Evolutionary conservation across 2,329 filamentous ascomycete species (phyloP), one percentile per base, ranked within the genome.

Genomic region (Phaeosphaeria sp.): DNA sequence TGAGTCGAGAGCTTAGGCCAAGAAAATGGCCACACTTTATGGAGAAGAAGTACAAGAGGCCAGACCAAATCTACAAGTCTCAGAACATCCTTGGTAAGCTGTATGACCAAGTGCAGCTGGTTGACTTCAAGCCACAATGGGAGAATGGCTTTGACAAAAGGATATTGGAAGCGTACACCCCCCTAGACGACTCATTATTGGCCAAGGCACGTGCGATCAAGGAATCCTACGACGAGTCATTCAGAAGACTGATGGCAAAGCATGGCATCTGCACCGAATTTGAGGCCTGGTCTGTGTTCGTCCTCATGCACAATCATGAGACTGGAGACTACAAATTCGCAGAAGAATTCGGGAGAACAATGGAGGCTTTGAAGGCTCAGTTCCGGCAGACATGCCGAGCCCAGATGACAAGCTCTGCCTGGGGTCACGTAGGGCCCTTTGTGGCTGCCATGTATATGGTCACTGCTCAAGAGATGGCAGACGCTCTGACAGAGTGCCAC

Each of bases 231-330:
- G 95, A 99, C 69, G 83, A 84, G 17, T 85, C 87, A 0, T 84
- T 98, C 68, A 86, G 86, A 13, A 86, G 93, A 0, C 83, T 97
- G 54, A 93, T 98, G 87, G 89, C 88, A 1, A 93, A 97, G 68
- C 87, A 93, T 65, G 90, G 90, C 44, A 90, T 98, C 55, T 79
- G 81, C 18, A 96, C 91, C 0, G 95, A 99, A 69, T 97, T 97
- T 64, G 95, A 99, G 76, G 86, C 96, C 11, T 97, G 90, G 88
- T 90, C 92, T 0, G 89, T 91, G 0, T 98, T 97, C 74, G 87
- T 93, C 2, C 82, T 98, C 56, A 84, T 85, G 1, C 91, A 90
- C 70, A 90, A 91, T 8, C 84, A 87, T 0, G 84, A 91, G 24
- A 87, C 86, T 33, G 86, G 84, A 8, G 91, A 95, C 62, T 98